Percentiles rank a stretch among this genome's conserved stretches.
Evolutionary conservation across 331 rosid species (phyloP).

Genomic region (Cydonia oblonga): DNA sequence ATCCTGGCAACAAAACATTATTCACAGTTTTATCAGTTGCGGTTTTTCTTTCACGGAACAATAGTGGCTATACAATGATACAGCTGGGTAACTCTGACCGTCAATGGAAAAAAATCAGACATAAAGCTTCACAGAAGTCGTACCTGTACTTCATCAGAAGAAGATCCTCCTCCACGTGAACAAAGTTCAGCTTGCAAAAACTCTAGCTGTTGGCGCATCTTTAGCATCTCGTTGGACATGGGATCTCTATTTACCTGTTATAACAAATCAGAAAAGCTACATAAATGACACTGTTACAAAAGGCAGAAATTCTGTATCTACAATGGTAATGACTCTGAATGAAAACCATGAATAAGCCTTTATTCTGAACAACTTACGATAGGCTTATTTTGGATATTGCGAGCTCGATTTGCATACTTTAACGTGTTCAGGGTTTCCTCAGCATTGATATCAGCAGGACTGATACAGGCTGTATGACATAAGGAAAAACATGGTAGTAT

Average conservation of each 20-base stretch:
- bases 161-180: slow-evolving; percentile 58
- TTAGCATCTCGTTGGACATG: slow-evolving; percentile 69
- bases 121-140: background rate
- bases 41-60: background rate
- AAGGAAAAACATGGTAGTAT: slow-evolving; percentile 15
- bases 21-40: background rate
- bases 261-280: too few relatives aligned
- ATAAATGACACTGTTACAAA: too few relatives aligned
- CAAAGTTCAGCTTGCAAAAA: slow-evolving; percentile 67
- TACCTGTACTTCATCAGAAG: slow-evolving; percentile 89
- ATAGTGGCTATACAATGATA: background rate
- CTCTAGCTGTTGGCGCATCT: slow-evolving; percentile 62
- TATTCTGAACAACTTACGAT: slow-evolving; percentile 52
- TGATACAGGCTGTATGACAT: slow-evolving; percentile 55
- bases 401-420: slow-evolving; percentile 84
- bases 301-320: too few relatives aligned
- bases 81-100: background rate
- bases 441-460: slow-evolving; percentile 75
- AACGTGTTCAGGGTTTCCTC: slow-evolving; percentile 80
- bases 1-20: background rate
- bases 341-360: background rate
- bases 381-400: slow-evolving; percentile 80
- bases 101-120: background rate
- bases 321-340: too few relatives aligned
- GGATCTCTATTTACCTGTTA: slow-evolving; percentile 76